Percentiles rank a stretch among this genome's conserved stretches.
These are phyloP conservation scores for Stephanodiscus minutulus DNA, from an alignment of 108 stramenopile species.

Conservation along the genomic window DNA sequence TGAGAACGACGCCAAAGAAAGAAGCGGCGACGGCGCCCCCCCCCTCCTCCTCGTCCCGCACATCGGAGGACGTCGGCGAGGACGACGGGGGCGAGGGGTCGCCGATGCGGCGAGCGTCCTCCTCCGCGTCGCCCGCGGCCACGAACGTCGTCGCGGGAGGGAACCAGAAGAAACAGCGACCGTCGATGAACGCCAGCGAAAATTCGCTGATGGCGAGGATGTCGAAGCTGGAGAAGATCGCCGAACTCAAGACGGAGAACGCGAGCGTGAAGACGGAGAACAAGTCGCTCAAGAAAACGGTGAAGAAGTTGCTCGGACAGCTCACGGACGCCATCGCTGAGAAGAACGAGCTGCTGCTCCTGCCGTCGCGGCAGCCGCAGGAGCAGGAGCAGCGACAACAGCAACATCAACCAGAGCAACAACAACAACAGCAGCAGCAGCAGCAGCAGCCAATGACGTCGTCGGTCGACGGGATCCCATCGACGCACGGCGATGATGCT, in stretches of 20 bases:
- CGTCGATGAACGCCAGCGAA: no score
- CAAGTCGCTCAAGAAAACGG: constrained; percentile 41
- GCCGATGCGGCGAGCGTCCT: no score
- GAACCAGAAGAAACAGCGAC: not conserved
- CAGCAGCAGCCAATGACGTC: not conserved
- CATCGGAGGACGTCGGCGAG: no score
- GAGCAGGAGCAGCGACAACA: not conserved
- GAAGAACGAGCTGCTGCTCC: constrained; percentile 2
- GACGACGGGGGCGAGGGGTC: no score
- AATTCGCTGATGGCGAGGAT: constrained; percentile 28
- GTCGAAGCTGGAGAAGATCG: constrained; percentile 40
- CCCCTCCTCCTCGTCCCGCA: no score
- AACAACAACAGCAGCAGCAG: not conserved
- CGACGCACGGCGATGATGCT: not conserved
- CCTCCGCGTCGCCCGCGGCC: not conserved
- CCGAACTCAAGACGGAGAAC: constrained; percentile 38
- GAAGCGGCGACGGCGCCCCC: no score
- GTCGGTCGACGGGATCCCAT: not conserved
- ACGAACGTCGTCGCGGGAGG: not conserved
- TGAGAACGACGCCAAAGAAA: constrained; percentile 6
- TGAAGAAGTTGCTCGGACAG: constrained; percentile 41
- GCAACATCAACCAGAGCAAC: constrained; percentile 2
- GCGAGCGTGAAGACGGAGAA: constrained; percentile 30
- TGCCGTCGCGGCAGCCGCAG: constrained; percentile 4
- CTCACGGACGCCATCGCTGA: constrained; percentile 18